These are phyloP conservation scores for Lactifluus rugatus DNA, from an alignment of 768 basidiomycete genomes.

Conservation along the genomic window DNA sequence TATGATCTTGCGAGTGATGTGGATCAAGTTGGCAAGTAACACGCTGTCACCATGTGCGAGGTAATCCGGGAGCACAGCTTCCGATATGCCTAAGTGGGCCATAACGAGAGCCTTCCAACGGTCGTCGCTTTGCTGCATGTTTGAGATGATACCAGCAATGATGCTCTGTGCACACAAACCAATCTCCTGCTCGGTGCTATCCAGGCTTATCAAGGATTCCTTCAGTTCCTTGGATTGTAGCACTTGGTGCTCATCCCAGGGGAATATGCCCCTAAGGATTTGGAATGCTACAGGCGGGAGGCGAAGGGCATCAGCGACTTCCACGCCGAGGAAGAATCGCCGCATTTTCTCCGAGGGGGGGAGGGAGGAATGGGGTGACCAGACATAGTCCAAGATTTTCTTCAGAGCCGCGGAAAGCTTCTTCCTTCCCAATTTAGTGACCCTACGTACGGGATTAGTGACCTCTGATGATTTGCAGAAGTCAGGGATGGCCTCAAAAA, in stretches of 20 bases:
- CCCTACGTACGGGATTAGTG: no score
- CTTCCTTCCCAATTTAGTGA: no score
- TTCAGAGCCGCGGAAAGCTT: no score
- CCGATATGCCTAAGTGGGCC: background rate
- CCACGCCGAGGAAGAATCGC: no score
- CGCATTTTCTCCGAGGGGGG: no score
- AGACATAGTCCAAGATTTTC: no score
- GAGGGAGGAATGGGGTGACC: no score
- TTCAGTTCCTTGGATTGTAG: background rate
- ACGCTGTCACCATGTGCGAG: background rate
- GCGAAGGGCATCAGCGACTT: background rate
- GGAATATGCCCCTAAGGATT: background rate
- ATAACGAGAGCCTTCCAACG: background rate
- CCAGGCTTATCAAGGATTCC: background rate
- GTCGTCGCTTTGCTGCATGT: background rate
- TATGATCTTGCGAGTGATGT: no score
- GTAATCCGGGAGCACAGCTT: background rate
- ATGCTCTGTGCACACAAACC: background rate
- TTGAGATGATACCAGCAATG: background rate
- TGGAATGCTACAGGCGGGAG: background rate
- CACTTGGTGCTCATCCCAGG: background rate
- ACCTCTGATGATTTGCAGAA: no score
- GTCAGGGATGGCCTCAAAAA: no score
- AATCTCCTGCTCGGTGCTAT: background rate
- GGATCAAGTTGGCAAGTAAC: no score